These are phyloP conservation scores for Cornus florida DNA, from an alignment of 148 eudicot species.

Conservation along the genomic window DNA sequence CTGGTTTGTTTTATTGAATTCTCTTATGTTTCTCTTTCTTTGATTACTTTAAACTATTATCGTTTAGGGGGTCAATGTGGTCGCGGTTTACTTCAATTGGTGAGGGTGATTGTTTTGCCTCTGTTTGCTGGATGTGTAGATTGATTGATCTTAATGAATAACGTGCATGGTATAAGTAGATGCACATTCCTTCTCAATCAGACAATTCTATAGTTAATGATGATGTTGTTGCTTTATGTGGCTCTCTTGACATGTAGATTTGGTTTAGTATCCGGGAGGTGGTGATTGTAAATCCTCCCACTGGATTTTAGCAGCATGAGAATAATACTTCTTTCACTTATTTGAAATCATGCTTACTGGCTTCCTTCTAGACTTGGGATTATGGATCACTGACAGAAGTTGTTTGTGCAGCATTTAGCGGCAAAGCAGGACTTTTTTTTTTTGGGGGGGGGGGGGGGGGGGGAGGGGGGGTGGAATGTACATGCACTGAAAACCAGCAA, in stretches of 20 bases:
- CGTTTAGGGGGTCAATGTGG: neutral
- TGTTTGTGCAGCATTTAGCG: neutral
- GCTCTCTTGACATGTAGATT: neutral
- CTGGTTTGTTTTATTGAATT: constrained; percentile 30
- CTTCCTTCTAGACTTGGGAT: neutral
- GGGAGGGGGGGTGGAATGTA: neutral
- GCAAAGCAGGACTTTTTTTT: no score
- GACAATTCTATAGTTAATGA: no score
- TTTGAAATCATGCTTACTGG: neutral
- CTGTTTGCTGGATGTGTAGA: neutral
- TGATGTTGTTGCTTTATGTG: neutral
- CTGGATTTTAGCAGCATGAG: neutral
- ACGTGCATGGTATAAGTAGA: neutral
- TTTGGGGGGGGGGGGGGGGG: no score
- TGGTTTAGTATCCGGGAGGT: neutral
- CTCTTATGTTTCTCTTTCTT: neutral
- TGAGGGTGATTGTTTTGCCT: neutral
- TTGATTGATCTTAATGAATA: no score
- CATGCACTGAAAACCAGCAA: no score
- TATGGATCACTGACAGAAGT: neutral
- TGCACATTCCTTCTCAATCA: no score
- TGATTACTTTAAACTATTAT: neutral
- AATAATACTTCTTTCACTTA: no score
- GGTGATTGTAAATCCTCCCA: neutral
- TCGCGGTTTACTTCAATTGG: neutral